Evolutionary conservation across 2,329 filamentous ascomycete species (phyloP).

Genomic region (Fusarium sp.): DNA sequence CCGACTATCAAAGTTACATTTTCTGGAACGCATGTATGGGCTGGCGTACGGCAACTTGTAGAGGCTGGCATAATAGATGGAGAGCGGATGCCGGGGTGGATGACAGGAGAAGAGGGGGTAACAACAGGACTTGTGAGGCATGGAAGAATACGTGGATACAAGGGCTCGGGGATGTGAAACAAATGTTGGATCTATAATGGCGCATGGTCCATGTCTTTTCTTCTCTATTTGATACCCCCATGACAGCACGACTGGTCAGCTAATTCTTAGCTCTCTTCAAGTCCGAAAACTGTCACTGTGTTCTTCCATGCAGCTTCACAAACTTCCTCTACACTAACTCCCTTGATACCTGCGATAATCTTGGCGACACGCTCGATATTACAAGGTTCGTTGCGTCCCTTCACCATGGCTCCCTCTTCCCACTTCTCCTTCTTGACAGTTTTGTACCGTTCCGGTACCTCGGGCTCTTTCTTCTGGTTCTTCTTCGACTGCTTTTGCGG

Average conservation of each 20-base stretch:
- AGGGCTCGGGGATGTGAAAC: conserved; percentile 61
- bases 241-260: conserved; percentile 10
- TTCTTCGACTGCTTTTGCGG: conserved; percentile 54
- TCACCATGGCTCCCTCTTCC: conserved; percentile 86
- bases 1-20: conserved; percentile 69
- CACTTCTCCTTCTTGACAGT: conserved; percentile 97
- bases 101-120: conserved; percentile 86
- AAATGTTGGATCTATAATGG: conserved; percentile 24
- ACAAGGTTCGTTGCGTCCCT: conserved; percentile 92
- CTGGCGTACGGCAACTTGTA: conserved; percentile 78
- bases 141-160: conserved; percentile 69
- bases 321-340: conserved; percentile 78
- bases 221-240: conserved; percentile 45
- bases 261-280: conserved; percentile 54
- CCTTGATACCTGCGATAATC: conserved; percentile 87
- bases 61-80: conserved; percentile 80
- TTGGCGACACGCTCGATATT: conserved; percentile 87
- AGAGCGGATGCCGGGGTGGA: conserved; percentile 84
- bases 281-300: conserved; percentile 78
- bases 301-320: conserved; percentile 88
- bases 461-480: conserved; percentile 67
- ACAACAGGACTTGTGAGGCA: conserved; percentile 74
- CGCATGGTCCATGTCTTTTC: conserved; percentile 39
- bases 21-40: conserved; percentile 80
- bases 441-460: conserved; percentile 77